Percentiles rank a stretch among this genome's conserved stretches.
phyloP scores from a whole-genome alignment of 192 early-diverging fungal genomes.

The Linnemannia zychae region DNA sequence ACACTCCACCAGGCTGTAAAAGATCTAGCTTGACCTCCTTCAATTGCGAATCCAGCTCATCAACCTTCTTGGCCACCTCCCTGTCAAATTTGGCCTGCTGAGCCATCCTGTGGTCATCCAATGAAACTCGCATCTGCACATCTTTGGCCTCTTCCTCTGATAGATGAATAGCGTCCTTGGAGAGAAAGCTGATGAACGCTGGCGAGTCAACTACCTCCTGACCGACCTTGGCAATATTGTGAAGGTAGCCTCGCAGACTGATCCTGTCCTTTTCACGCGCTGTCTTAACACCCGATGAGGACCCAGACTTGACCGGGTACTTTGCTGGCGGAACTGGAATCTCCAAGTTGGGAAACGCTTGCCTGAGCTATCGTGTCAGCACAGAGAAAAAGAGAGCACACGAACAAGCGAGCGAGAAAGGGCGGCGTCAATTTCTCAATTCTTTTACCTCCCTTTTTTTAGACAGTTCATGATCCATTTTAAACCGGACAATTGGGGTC shows the following conservation, averaged over 20 bases:
- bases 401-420: neutral
- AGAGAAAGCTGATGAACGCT: conserved; percentile 51
- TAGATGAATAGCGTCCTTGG: conserved; percentile 40
- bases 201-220: conserved; percentile 29
- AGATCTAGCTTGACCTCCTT: conserved; percentile 57
- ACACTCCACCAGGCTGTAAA: conserved; percentile 46
- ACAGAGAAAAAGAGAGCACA: neutral
- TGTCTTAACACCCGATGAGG: conserved; percentile 18
- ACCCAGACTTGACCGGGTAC: conserved; percentile 25
- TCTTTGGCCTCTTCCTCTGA: conserved; percentile 48
- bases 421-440: neutral
- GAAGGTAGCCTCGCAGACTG: conserved; percentile 54
- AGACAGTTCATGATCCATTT: neutral
- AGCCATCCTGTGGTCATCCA: conserved; percentile 54
- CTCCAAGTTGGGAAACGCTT: conserved; percentile 54
- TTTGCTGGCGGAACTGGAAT: conserved; percentile 60
- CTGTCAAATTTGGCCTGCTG: conserved; percentile 57
- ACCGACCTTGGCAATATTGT: conserved; percentile 33
- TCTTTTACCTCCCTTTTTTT: neutral
- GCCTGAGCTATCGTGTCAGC: conserved; percentile 36
- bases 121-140: conserved; percentile 32
- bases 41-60: conserved; percentile 60
- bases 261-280: conserved; percentile 66
- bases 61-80: conserved; percentile 59
- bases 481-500: neutral